Evolutionary conservation across 2,329 filamentous ascomycete species (phyloP).

Genomic region (Arachnomyces sp.): DNA sequence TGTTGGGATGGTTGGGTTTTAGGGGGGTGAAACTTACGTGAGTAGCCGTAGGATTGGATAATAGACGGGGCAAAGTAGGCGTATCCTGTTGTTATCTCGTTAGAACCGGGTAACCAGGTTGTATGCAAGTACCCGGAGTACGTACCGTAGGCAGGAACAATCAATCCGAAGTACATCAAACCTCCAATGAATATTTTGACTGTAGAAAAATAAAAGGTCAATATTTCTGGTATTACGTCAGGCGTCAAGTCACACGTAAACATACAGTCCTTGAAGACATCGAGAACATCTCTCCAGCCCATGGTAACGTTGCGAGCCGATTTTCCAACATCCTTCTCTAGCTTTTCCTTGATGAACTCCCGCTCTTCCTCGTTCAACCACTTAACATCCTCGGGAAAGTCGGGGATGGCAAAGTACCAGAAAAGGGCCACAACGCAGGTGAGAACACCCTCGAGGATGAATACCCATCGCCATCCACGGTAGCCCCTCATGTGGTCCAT

Average conservation of each 20-base stretch:
- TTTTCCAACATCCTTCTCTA: conserved; percentile 60
- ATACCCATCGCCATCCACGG: conserved; percentile 43
- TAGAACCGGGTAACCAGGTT: conserved; percentile 4
- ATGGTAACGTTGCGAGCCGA: conserved; percentile 56
- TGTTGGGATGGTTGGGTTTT: not conserved
- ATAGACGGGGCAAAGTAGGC: conserved; percentile 70
- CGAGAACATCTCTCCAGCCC: conserved; percentile 49
- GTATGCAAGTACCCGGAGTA: not conserved
- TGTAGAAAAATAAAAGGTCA: conserved; percentile 10
- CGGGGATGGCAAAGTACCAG: conserved; percentile 58
- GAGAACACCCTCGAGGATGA: conserved; percentile 55
- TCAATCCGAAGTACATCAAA: conserved; percentile 73
- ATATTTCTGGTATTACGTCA: too few relatives aligned
- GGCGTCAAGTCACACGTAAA: conserved; percentile 2
- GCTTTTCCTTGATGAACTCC: conserved; percentile 55
- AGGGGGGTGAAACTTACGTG: conserved; percentile 21
- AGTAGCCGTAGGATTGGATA: conserved; percentile 58
- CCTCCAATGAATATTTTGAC: conserved; percentile 63
- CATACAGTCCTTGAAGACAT: conserved; percentile 59
- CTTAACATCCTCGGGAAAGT: conserved; percentile 65
- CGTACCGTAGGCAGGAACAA: conserved; percentile 62
- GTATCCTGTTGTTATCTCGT: conserved; percentile 40
- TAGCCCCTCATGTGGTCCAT: conserved; percentile 53
- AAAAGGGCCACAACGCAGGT: conserved; percentile 54
- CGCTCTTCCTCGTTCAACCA: conserved; percentile 67